Percentiles rank a stretch among this genome's conserved stretches.
Conservation (phyloP, 75 land plant genomes). For the Pseudotsuga menziesii region DNA sequence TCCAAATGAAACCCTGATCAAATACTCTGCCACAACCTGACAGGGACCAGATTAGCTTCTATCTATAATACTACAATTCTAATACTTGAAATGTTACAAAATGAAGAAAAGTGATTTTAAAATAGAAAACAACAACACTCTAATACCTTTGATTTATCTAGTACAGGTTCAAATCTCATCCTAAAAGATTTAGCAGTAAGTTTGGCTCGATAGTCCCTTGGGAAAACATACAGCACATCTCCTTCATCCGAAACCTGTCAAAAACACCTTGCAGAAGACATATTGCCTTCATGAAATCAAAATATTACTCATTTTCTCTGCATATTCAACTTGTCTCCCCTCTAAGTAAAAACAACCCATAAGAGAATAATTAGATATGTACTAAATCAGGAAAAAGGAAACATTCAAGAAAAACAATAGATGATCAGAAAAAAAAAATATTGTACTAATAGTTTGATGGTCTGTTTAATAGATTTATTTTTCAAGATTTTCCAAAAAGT, state of each 20-base stretch:
- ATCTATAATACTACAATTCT: background rate
- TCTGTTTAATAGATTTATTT: background rate
- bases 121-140: slow-evolving; percentile 10
- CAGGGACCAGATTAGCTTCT: slow-evolving; percentile 12
- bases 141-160: slow-evolving; percentile 81
- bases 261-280: slow-evolving; percentile 25
- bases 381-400: background rate
- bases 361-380: background rate
- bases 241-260: slow-evolving; percentile 98
- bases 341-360: background rate
- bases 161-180: slow-evolving; percentile 74
- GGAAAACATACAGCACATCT: slow-evolving; percentile 92
- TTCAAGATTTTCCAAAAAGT: background rate
- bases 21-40: slow-evolving; percentile 72
- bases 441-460: background rate
- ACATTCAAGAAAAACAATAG: background rate
- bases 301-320: slow-evolving; percentile 9
- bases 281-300: slow-evolving; percentile 24
- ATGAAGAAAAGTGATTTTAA: background rate
- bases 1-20: slow-evolving; percentile 91
- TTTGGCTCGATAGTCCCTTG: slow-evolving; percentile 78
- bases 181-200: slow-evolving; percentile 80
- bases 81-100: background rate
- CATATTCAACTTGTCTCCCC: slow-evolving; percentile 2
- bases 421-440: background rate